Percentiles rank a stretch among this genome's conserved stretches.
Conservation (phyloP, 2,329 filamentous ascomycete genomes). For the Pseudogymnoascus sp. region DNA sequence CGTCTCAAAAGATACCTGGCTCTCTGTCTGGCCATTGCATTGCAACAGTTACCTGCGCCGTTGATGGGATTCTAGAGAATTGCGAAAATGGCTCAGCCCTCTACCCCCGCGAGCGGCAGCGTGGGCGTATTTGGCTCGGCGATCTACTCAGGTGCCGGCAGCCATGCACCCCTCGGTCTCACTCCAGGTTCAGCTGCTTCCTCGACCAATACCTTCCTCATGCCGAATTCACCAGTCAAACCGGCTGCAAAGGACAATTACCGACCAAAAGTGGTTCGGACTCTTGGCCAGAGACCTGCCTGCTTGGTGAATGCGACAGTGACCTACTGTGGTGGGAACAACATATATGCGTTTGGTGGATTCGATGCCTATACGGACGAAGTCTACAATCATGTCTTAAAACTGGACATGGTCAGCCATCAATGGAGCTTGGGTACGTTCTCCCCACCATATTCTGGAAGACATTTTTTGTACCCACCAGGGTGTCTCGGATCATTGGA, state of each 20-base stretch:
- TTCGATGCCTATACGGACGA: slow-evolving; percentile 99
- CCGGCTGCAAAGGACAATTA: slow-evolving; percentile 65
- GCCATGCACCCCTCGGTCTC: slow-evolving; percentile 17
- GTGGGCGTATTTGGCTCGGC: slow-evolving; percentile 40
- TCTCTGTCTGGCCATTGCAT: not conserved
- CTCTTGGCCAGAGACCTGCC: slow-evolving; percentile 74
- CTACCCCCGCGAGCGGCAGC: slow-evolving; percentile 36
- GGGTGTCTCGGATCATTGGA: not conserved
- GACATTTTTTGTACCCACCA: slow-evolving; percentile 7
- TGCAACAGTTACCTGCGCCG: not conserved
- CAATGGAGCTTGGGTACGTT: slow-evolving; percentile 67
- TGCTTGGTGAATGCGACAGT: slow-evolving; percentile 97
- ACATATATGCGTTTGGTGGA: slow-evolving; percentile 96
- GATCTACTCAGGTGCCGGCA: slow-evolving; percentile 16
- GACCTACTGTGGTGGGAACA: slow-evolving; percentile 95
- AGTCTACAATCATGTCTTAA: slow-evolving; percentile 95
- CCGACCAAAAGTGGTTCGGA: slow-evolving; percentile 74
- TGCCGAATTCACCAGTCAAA: slow-evolving; percentile 78
- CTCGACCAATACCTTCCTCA: slow-evolving; percentile 77
- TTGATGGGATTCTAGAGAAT: not conserved
- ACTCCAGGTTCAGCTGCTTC: slow-evolving; percentile 47
- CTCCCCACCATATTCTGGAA: not conserved
- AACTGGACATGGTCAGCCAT: slow-evolving; percentile 76
- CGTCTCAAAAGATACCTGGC: not conserved
- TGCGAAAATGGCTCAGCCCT: slow-evolving; percentile 38